Evolutionary conservation across 495 filamentous ascomycete genomes (phyloP).

Genomic region (Penicillium canescens): DNA sequence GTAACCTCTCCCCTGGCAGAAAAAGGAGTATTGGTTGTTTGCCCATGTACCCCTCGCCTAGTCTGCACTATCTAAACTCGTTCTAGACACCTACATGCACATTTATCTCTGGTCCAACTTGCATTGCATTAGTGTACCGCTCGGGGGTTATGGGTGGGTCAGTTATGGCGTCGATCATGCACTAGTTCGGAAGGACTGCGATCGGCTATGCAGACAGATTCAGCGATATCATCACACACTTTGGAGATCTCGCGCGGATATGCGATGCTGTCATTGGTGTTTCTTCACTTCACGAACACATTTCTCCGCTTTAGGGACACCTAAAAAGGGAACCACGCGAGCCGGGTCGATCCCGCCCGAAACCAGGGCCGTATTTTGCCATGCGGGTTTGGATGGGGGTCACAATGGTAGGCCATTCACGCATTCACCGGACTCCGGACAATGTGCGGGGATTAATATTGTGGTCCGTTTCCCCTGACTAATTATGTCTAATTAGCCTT

Average conservation of each 20-base stretch:
- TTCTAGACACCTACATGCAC: neutral
- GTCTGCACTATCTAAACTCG: neutral
- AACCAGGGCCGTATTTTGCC: neutral
- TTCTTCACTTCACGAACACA: neutral
- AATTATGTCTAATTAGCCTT: neutral
- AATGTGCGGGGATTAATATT: constrained; percentile 9
- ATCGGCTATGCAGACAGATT: neutral
- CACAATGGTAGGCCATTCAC: neutral
- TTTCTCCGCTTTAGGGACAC: constrained; percentile 6
- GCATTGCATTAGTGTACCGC: constrained; percentile 6
- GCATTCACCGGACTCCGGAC: constrained; percentile 5
- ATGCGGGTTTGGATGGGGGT: neutral
- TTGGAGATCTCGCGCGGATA: neutral
- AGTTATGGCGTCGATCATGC: neutral
- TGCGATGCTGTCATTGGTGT: neutral
- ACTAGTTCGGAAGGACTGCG: constrained; percentile 1
- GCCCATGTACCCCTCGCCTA: neutral
- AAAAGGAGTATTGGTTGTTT: neutral
- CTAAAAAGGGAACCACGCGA: constrained; percentile 23
- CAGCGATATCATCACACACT: neutral
- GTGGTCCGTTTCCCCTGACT: neutral
- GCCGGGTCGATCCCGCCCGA: constrained; percentile 2
- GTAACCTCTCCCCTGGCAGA: neutral
- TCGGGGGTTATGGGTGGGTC: no score
- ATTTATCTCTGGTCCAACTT: neutral